These are phyloP conservation scores for Xylariaceae sp. DNA, from an alignment of 2,329 filamentous ascomycete genomes.

Conservation along the genomic window DNA sequence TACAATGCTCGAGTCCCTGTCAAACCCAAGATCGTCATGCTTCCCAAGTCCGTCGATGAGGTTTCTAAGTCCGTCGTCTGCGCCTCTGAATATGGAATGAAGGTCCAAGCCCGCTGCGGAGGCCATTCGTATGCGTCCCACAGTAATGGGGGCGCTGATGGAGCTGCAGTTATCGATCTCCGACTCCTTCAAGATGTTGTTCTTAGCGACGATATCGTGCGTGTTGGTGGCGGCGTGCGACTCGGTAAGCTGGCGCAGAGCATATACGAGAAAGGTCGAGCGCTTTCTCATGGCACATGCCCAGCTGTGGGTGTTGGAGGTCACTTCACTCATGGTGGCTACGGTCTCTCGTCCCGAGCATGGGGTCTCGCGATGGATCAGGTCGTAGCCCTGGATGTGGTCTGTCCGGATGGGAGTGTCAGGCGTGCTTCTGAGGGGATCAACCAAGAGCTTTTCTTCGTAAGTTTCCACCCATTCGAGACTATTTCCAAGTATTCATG, in stretches of 20 bases:
- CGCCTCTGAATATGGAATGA: conserved; percentile 34
- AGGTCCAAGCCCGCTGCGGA: conserved; percentile 46
- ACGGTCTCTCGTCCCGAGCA: conserved; percentile 39
- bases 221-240: conserved; percentile 38
- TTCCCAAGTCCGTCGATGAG: conserved; percentile 28
- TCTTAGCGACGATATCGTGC: conserved; percentile 26
- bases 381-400: conserved; percentile 44
- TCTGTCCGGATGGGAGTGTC: conserved; percentile 33
- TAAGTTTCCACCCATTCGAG: conserved; percentile 16
- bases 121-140: conserved; percentile 49
- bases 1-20: conserved; percentile 25
- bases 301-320: conserved; percentile 43
- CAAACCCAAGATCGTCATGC: conserved; percentile 19
- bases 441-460: conserved; percentile 27
- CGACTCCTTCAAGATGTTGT: conserved; percentile 26
- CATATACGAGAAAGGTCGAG: conserved; percentile 35
- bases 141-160: conserved; percentile 35
- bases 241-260: conserved; percentile 40
- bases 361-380: conserved; percentile 51
- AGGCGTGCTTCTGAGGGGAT: conserved; percentile 14
- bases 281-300: conserved; percentile 42
- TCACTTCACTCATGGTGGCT: conserved; percentile 45
- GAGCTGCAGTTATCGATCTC: conserved; percentile 34
- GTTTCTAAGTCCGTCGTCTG: conserved; percentile 39
- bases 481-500: background rate